Evolutionary conservation across 2,329 filamentous ascomycete genomes (phyloP), one percentile per base, ranked within the genome.

Genomic region (Penicillium nordicum): DNA sequence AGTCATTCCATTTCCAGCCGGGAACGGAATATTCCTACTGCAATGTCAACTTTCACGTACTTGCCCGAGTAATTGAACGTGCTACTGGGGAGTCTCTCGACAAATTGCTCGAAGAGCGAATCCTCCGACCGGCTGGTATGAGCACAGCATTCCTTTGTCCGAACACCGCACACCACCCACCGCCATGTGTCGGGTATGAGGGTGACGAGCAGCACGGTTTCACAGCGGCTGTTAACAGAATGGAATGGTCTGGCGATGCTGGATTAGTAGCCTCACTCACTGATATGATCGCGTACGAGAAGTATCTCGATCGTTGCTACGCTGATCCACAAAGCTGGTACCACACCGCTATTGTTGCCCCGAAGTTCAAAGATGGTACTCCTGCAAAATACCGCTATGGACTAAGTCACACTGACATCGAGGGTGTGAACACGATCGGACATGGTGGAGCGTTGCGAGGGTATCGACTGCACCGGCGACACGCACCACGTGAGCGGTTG

Each of bases 261-360:
- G 77, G 77, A 8, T 64, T 78, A 12, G 74, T 73, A 4, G 77
- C 75, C 47, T 74, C 76, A 6, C 70, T 79, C 3, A 62, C 66
- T n/a, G 77, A 79, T 59, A 79, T 79, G 77, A 70, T 79, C 48
- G 74, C 74, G 0, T 79, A 78, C 54, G 77, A 79, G 58, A 68
- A 72, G 57, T 75, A 72, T 58, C 59, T 79, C 14, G 68, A 79
- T 50, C 58, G 55, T 34, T 65, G 64, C 4, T 66, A 63, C 44
- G 57, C 62, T 7, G 72, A 76, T 36, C 42, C 56, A 5, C 23
- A 70, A 5, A 75, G 72, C 58, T 66, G 70, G 57, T 79, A 78
- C 46, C 57, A 60, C n/a, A 60, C 60, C 21, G 68, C 67, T 12
- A 64, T 69, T 4, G 44, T 67, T 55, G 55, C 61, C 14, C 69